Base-by-base conservation (phyloP, 805 yeast species). In the Ogataea salicorniae region DNA sequence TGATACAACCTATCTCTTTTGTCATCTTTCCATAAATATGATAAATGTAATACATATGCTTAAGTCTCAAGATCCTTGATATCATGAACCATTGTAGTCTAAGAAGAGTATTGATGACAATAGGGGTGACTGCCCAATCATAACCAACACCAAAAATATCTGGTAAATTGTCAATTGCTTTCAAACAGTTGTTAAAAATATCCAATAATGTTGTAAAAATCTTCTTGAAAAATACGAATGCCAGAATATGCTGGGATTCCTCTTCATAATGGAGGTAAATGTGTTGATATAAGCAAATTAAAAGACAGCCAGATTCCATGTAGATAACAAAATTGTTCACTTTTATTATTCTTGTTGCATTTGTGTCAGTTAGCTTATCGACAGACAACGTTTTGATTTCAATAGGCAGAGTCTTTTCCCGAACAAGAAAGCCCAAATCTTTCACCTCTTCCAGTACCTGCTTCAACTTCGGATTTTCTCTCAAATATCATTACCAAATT, bases 81-180 rank as follows among this genome's bases (percentile, higher is more conserved):
- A 42, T 33, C 29, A 42, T 41, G 4, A 42, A 34, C 48, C 54
- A 55, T 23, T 50, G 50, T 1, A 52, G 18, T 15, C 54, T 46
- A 15, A 47, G 46, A 4, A 54, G 16, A 8, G 52, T 22, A 20
- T 34, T 41, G 2, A 58, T 18, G 7, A 59, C n/a, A 1, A 39
- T 20, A 1, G 82, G 80, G 46, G 70, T 76, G 33, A 79, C 43
- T 9, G 71, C 56, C 42, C 69, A 61, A 40, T 69, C 76, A 2
- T 73, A 68, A 0, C 74, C 72, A 1, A 59, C 54, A 2, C 75
- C 79, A 56, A 77, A 76, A 53, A 70, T 69, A 1, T 52, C 38
- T 2, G 58, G 50, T 47, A 68, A 62, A 43, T 68, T 64, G 34
- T 53, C 54, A 20, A 71, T 56, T 29, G 75, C 47, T 23, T 66